Percentiles rank a stretch among this genome's conserved stretches.
phyloP scores from a whole-genome alignment of 805 yeast genomes.

The Yamadazyma paraphyllophila region DNA sequence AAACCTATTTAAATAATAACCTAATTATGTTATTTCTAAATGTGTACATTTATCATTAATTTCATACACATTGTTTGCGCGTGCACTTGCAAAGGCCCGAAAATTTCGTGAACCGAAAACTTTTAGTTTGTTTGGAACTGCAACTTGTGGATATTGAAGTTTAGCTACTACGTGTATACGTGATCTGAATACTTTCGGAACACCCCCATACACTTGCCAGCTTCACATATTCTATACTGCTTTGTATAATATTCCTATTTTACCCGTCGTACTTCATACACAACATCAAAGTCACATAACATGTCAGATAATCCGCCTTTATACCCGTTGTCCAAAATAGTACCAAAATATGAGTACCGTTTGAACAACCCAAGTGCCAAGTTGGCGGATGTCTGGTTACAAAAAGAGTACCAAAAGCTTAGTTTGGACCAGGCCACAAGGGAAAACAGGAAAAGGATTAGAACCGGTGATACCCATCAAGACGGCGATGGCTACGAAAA shows the following conservation, averaged over 20 bases:
- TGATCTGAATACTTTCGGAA: background rate
- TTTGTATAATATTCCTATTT: too few species aligned
- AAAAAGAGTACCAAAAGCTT: constrained; percentile 26
- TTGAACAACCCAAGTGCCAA: constrained; percentile 29
- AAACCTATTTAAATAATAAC: background rate
- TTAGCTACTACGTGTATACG: background rate
- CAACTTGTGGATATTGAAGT: background rate
- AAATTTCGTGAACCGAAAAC: constrained; percentile 1
- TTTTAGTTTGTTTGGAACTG: background rate
- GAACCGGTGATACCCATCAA: constrained; percentile 15
- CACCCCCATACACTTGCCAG: background rate
- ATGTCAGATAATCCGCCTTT: constrained; percentile 22
- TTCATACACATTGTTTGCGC: constrained; percentile 1
- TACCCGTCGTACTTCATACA: background rate
- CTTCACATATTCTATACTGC: background rate
- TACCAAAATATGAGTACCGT: constrained; percentile 31
- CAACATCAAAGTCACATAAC: background rate
- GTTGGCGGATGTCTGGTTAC: constrained; percentile 32
- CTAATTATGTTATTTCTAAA: too few species aligned
- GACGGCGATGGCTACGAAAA: constrained; percentile 12
- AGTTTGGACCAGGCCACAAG: constrained; percentile 18
- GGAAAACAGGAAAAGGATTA: constrained; percentile 26
- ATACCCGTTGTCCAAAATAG: constrained; percentile 32
- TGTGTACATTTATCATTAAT: too few species aligned
- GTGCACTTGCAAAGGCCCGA: background rate